Percentiles rank a stretch among this genome's conserved stretches.
Evolutionary conservation across 2,329 filamentous ascomycete genomes (phyloP).

Genomic region (Pyrenophora graminea): DNA sequence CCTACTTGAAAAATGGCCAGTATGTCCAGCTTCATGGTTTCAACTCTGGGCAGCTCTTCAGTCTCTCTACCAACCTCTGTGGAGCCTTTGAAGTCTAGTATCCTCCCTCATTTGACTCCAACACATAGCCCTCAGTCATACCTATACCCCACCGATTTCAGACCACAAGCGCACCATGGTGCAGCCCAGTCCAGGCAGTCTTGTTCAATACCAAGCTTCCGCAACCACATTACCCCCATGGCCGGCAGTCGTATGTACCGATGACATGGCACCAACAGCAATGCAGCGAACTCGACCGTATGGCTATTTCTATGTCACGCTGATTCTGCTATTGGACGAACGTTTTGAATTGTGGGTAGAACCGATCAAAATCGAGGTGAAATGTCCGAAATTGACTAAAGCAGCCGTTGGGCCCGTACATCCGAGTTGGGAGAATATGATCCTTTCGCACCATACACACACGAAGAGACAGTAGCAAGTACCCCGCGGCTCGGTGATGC

Average conservation of each 20-base stretch:
- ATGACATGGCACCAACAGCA: constrained; percentile 20
- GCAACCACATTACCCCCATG: constrained; percentile 11
- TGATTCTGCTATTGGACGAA: constrained; percentile 21
- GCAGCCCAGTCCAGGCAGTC: constrained; percentile 7
- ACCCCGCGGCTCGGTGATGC: constrained; percentile 19
- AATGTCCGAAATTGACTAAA: background rate
- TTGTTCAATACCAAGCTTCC: constrained; percentile 14
- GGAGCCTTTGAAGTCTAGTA: background rate
- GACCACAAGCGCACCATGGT: background rate
- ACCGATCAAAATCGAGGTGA: no score
- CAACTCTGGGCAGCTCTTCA: background rate
- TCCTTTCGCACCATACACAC: constrained; percentile 5
- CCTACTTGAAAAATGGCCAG: background rate
- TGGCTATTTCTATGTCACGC: constrained; percentile 14
- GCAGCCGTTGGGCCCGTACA: constrained; percentile 28
- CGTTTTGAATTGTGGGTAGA: constrained; percentile 18
- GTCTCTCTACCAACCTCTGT: no score
- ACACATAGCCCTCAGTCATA: background rate
- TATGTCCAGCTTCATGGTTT: background rate
- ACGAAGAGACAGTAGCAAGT: background rate
- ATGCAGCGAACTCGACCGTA: constrained; percentile 14
- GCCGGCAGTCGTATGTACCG: constrained; percentile 27
- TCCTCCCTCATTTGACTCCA: background rate
- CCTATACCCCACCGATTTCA: no score
- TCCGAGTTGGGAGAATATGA: constrained; percentile 21